These are phyloP conservation scores for Diophrys appendiculata DNA, from an alignment of 73 alveolate genomes.

Conservation along the genomic window DNA sequence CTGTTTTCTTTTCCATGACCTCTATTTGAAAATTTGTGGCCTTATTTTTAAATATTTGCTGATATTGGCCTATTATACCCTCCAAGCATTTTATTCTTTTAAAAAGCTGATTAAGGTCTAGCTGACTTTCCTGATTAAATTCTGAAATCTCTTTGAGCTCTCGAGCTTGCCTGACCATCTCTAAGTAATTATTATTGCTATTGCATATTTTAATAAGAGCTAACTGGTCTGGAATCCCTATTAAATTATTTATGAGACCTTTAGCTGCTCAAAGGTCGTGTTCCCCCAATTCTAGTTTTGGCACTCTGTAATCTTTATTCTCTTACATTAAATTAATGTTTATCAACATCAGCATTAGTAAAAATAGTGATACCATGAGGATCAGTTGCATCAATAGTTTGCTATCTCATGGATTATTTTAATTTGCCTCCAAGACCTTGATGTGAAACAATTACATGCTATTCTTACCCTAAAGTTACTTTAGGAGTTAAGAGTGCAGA, in stretches of 20 bases:
- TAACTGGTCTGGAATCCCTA: background rate
- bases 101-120: slow-evolving; percentile 59
- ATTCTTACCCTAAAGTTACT: slow-evolving; percentile 12
- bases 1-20: slow-evolving; percentile 33
- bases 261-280: slow-evolving; percentile 25
- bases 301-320: slow-evolving; percentile 21
- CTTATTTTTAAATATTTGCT: slow-evolving; percentile 29
- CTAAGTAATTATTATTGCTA: slow-evolving; percentile 2
- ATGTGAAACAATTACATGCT: background rate
- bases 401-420: background rate
- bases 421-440: background rate
- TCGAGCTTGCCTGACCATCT: background rate
- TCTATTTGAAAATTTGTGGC: slow-evolving; percentile 6
- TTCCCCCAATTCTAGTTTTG: background rate
- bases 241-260: slow-evolving; percentile 6
- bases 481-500: slow-evolving; percentile 21
- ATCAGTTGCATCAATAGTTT: slow-evolving; percentile 13
- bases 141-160: background rate
- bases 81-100: slow-evolving; percentile 28
- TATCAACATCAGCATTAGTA: slow-evolving; percentile 54
- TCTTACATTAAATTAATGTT: slow-evolving; percentile 39
- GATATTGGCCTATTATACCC: slow-evolving; percentile 28
- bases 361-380: slow-evolving; percentile 19
- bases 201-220: background rate
- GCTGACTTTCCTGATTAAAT: slow-evolving; percentile 1